Evolutionary conservation across 129 eudicot genomes (phyloP), one percentile per base, ranked within the genome.

Genomic region (Helianthus tuberosus): DNA sequence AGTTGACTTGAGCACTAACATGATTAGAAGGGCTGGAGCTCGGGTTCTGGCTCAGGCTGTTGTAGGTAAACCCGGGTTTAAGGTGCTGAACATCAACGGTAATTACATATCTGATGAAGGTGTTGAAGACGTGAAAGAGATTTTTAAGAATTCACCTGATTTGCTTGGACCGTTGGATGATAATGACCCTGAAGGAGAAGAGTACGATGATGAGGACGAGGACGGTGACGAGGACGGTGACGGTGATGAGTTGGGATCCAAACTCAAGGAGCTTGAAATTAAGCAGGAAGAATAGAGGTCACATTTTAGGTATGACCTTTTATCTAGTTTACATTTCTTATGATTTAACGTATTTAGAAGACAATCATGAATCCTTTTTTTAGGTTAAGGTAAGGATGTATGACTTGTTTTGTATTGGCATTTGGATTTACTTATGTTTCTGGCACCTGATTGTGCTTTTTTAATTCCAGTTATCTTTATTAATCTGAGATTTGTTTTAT

Each of bases 61-160:
- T 60, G 86, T 81, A 0, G 75, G 71, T 32, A 89, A 89, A 73
- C 75, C 91, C 1, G 88, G 84, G 51, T 63, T 92, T 64, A 92
- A 81, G 75, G 16, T 87, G 74, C 55, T 92, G 52, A 89, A 92
- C 54, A 87, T 92, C 20, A 73, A 92, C 55, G 91, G 87, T 20
- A 92, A 92, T 69, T 92, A 46, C 74, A 65, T 92, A 46, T 89
- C 98, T 66, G 98, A 89, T 64, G 96, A 92, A 72, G 98, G 96
- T 2, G 62, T 92, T 77, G 96, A 89, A 53, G 96, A 89, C 61
- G 82, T 91, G 39, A 89, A 76, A 32, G 86, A 64, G 14, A 23
- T 86, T 8, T 86, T 91, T 48, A 91, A 84, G 75, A 72, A 54
- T 71, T 66, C 77, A 11, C 83, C 88, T 0, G 44, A 43, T 67